A percentile compares a stretch with the other conserved stretches of the same genome.
Conservation (phyloP, 805 yeast species). For the Metschnikowia henanensis region DNA sequence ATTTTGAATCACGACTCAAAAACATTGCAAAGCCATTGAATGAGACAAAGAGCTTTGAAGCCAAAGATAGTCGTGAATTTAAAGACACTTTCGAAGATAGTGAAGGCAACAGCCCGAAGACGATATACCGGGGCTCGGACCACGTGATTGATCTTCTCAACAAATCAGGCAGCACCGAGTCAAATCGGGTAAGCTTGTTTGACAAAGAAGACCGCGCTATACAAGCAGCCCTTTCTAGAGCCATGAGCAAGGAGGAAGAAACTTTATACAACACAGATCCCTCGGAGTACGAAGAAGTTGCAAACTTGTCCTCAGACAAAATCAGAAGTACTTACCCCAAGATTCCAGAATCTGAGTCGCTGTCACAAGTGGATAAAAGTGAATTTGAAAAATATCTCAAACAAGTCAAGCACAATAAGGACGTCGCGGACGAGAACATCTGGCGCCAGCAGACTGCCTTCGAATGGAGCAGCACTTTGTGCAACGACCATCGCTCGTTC, state of each 20-base stretch:
- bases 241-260: conserved; percentile 21
- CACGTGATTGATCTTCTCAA: conserved; percentile 9
- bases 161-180: not conserved
- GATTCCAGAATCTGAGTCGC: too few relatives aligned
- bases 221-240: conserved; percentile 25
- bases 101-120: too few relatives aligned
- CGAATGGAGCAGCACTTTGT: conserved; percentile 48
- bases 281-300: conserved; percentile 17
- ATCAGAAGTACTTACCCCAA: conserved; percentile 17
- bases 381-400: conserved; percentile 43
- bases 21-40: not conserved
- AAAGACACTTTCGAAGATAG: too few relatives aligned
- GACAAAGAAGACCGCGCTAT: conserved; percentile 17
- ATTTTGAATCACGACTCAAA: conserved; percentile 20
- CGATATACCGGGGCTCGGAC: conserved; percentile 9
- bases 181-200: too few relatives aligned
- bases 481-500: conserved; percentile 38
- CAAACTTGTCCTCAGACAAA: conserved; percentile 19
- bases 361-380: conserved; percentile 13
- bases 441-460: conserved; percentile 51
- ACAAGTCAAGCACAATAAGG: conserved; percentile 42
- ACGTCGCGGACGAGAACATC: conserved; percentile 39
- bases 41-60: not conserved
- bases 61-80: too few relatives aligned
- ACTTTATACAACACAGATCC: conserved; percentile 9